A percentile compares a stretch with the other conserved stretches of the same genome.
Evolutionary conservation across 768 basidiomycete species (phyloP).

Genomic region (Tephrocybe sp.): DNA sequence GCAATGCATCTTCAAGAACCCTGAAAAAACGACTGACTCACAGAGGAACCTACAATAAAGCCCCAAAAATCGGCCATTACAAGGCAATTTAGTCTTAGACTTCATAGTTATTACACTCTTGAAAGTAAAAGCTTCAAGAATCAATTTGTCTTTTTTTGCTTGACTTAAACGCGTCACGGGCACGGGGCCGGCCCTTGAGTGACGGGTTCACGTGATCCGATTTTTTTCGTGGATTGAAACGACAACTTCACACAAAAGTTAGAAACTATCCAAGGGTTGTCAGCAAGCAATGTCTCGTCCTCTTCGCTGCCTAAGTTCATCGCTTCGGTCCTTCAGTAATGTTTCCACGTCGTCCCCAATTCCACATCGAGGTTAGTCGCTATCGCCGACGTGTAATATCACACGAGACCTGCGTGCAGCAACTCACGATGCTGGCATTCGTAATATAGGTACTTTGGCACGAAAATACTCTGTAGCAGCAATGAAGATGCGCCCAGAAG

Average conservation of each 20-base stretch:
- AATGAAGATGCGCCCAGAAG: slow-evolving; percentile 21
- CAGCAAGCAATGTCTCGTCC: slow-evolving; percentile 26
- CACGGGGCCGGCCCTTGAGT: slow-evolving; percentile 12
- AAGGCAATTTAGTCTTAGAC: too few relatives aligned
- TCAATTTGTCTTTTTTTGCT: too few relatives aligned
- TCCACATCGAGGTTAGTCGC: slow-evolving; percentile 17
- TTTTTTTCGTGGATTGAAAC: slow-evolving; percentile 13
- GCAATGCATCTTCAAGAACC: too few relatives aligned
- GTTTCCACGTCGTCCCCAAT: slow-evolving; percentile 9
- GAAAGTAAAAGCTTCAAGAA: too few relatives aligned
- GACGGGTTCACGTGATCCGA: slow-evolving; percentile 10
- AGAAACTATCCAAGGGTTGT: slow-evolving; percentile 10
- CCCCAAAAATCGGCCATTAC: too few relatives aligned
- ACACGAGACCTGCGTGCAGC: neutral
- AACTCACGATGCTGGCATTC: slow-evolving; percentile 6
- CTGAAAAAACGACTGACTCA: too few relatives aligned
- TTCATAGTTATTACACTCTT: too few relatives aligned
- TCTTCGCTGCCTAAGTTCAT: slow-evolving; percentile 24
- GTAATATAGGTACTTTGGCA: slow-evolving; percentile 14
- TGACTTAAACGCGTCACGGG: too few relatives aligned
- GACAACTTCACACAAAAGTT: slow-evolving; percentile 1
- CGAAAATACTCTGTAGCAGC: slow-evolving; percentile 27
- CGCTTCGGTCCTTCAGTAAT: slow-evolving; percentile 19
- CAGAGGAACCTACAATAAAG: too few relatives aligned
- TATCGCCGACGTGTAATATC: neutral